These are phyloP conservation scores for Flaveria linearis DNA, from an alignment of 129 eudicot species.

Conservation along the genomic window DNA sequence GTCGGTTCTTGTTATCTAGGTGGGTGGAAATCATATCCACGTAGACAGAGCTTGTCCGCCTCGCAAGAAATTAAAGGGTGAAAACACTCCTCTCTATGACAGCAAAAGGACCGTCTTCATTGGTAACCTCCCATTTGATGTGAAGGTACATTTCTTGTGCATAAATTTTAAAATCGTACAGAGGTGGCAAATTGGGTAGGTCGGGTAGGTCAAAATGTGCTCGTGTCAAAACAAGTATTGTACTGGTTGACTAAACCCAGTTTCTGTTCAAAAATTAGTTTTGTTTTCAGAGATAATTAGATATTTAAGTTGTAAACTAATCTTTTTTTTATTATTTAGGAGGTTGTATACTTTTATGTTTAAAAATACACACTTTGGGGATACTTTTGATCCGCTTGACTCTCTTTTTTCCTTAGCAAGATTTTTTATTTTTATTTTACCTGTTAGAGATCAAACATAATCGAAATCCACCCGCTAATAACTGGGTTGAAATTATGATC, in stretches of 20 bases:
- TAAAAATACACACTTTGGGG: not conserved
- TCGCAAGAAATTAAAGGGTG: constrained; percentile 93
- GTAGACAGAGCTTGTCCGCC: constrained; percentile 99
- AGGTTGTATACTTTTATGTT: not conserved
- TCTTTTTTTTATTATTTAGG: not conserved
- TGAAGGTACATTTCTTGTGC: constrained; percentile 52
- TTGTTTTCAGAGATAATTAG: not conserved
- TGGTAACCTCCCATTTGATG: constrained; percentile 96
- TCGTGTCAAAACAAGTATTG: not conserved
- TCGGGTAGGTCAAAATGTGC: not conserved
- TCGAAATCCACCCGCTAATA: not conserved
- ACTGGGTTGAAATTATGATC: not conserved
- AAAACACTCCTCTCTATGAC: constrained; percentile 64
- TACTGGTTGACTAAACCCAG: not conserved
- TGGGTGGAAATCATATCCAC: constrained; percentile 92
- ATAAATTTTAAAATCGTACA: not conserved
- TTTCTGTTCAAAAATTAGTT: not conserved
- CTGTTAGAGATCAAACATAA: not conserved
- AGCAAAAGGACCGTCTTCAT: constrained; percentile 84
- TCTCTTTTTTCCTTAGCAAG: not conserved
- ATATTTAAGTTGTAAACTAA: not conserved
- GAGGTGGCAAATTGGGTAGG: not conserved
- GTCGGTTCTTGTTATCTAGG: constrained; percentile 42
- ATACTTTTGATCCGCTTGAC: not conserved
- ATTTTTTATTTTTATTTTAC: not conserved